These are phyloP conservation scores for Pseudocercospora musae DNA, from an alignment of 2,329 filamentous ascomycete genomes.

Conservation along the genomic window DNA sequence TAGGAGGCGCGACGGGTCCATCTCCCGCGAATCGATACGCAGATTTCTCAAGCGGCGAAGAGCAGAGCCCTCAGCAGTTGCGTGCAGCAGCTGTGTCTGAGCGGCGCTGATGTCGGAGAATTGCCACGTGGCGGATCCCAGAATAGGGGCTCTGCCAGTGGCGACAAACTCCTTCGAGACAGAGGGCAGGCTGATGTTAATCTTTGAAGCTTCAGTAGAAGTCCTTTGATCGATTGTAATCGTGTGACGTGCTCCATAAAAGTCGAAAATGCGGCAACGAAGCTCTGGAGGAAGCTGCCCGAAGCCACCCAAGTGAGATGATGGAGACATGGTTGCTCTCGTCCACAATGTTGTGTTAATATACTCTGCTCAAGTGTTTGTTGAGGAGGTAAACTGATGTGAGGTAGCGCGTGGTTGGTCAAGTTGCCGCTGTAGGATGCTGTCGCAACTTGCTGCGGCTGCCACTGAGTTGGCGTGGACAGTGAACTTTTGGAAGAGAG, in stretches of 20 bases:
- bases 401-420: not conserved
- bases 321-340: not conserved
- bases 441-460: not conserved
- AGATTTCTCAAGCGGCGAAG: not conserved
- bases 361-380: not conserved
- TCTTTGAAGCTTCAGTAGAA: not conserved
- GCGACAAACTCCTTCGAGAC: not conserved
- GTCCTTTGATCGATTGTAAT: not conserved
- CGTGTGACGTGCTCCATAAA: not conserved
- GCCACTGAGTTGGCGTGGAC: not conserved
- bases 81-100: not conserved
- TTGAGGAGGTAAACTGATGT: not conserved
- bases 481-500: not conserved
- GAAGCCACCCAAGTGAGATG: not conserved
- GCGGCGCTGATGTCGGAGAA: not conserved
- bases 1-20: not conserved
- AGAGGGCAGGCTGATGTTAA: not conserved
- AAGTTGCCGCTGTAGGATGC: not conserved
- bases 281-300: not conserved
- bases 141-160: not conserved
- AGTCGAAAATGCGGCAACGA: not conserved
- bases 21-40: not conserved
- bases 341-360: not conserved
- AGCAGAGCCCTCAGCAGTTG: not conserved
- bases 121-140: not conserved